A percentile compares a stretch with the other conserved stretches of the same genome.
Evolutionary conservation across 2,329 filamentous ascomycete genomes (phyloP).

Genomic region (Penicillium sp.): DNA sequence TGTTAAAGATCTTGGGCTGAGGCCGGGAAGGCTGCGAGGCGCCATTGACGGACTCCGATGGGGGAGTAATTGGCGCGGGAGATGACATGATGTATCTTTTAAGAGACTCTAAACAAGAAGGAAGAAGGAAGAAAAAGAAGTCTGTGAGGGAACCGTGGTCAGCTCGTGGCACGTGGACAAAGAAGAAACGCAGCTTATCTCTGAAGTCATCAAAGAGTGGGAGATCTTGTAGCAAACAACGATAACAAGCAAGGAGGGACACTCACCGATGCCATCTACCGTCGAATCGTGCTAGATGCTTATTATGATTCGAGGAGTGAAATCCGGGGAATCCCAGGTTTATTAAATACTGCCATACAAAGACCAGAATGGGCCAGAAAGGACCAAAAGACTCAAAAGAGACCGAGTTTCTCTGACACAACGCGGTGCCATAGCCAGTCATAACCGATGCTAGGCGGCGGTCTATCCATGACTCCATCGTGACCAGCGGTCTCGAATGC

Average conservation of each 20-base stretch:
- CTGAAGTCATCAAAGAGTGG: background rate
- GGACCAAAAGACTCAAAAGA: background rate
- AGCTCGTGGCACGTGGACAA: slow-evolving; percentile 8
- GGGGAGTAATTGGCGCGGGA: slow-evolving; percentile 26
- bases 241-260: slow-evolving; percentile 3
- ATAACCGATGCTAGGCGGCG: slow-evolving; percentile 23
- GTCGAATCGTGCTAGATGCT: slow-evolving; percentile 6
- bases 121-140: slow-evolving; percentile 14
- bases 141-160: slow-evolving; percentile 10
- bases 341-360: background rate
- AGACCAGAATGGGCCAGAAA: background rate
- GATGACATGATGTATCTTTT: slow-evolving; percentile 30
- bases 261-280: slow-evolving; percentile 24
- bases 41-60: slow-evolving; percentile 28
- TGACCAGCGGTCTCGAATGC: slow-evolving; percentile 20
- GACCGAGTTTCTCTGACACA: background rate
- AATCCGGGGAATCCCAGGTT: slow-evolving; percentile 21
- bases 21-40: slow-evolving; percentile 26
- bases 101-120: slow-evolving; percentile 14
- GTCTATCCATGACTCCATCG: slow-evolving; percentile 9
- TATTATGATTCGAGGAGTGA: background rate
- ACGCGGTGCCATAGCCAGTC: slow-evolving; percentile 6
- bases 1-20: slow-evolving; percentile 31
- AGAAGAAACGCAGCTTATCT: slow-evolving; percentile 17
- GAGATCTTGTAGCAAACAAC: no score